A percentile compares a stretch with the other conserved stretches of the same genome.
Conservation (phyloP, 176 grass and related monocot species). For the Cenchrus purpureus region DNA sequence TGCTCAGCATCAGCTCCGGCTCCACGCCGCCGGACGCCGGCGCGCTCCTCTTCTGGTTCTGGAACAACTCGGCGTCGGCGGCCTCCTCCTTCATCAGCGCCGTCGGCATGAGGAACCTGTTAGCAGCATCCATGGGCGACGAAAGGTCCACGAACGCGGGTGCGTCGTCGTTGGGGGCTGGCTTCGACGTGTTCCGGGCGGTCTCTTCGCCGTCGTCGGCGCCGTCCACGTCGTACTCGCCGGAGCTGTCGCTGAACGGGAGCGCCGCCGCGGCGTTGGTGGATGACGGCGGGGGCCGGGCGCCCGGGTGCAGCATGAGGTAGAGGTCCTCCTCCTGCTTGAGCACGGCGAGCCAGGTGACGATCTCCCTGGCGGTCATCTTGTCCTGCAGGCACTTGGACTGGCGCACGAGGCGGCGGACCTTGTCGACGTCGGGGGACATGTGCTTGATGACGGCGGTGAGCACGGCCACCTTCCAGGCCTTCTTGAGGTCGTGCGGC, state of each 20-base stretch:
- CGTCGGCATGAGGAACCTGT: conserved; percentile 31
- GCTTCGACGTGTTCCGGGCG: conserved; percentile 10
- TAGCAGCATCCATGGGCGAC: conserved; percentile 30
- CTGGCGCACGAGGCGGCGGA: conserved; percentile 78
- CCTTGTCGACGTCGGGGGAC: conserved; percentile 85
- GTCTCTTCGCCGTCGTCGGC: conserved; percentile 38
- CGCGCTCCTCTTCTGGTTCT: conserved; percentile 58
- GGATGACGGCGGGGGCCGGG: conserved; percentile 25
- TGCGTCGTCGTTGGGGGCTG: background rate
- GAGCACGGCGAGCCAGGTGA: conserved; percentile 76
- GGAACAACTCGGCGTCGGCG: conserved; percentile 43
- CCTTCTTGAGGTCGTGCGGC: conserved; percentile 95
- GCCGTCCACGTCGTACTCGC: conserved; percentile 72
- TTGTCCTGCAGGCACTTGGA: conserved; percentile 94
- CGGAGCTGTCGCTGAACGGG: conserved; percentile 51
- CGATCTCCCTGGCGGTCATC: conserved; percentile 92
- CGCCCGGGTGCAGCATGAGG: conserved; percentile 56
- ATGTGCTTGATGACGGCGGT: conserved; percentile 93
- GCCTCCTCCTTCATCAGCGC: conserved; percentile 67
- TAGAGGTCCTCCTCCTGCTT: conserved; percentile 81
- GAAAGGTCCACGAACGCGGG: conserved; percentile 30
- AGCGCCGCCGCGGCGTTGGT: conserved; percentile 18
- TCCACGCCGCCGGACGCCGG: background rate
- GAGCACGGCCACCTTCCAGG: conserved; percentile 91
- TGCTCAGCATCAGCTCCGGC: conserved; percentile 49